Conservation (phyloP, 768 basidiomycete genomes). For the Leucosporidium creatinivorum region DNA sequence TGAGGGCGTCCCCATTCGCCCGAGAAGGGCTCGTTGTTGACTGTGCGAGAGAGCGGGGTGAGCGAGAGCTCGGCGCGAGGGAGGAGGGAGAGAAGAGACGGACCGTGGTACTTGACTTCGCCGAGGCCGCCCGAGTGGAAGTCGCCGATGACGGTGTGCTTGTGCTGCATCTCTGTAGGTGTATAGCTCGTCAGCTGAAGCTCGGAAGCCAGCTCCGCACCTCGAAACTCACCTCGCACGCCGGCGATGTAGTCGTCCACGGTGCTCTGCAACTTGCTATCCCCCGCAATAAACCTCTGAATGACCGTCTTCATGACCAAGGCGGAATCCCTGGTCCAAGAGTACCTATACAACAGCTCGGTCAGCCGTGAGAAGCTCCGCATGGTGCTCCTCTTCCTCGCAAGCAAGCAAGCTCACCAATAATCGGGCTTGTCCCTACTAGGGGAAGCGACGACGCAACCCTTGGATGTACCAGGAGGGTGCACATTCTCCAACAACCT, state of each 20-base stretch:
- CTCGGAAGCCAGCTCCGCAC: background rate
- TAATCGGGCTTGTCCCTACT: slow-evolving; percentile 32
- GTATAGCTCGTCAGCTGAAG: background rate
- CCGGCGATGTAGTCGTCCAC: slow-evolving; percentile 35
- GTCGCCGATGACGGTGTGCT: slow-evolving; percentile 31
- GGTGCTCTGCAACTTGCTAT: background rate
- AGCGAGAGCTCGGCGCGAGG: background rate
- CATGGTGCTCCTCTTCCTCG: too few relatives aligned
- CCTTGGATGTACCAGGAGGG: slow-evolving; percentile 25
- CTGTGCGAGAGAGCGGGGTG: background rate
- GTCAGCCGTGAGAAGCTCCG: background rate
- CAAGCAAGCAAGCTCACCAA: slow-evolving; percentile 13
- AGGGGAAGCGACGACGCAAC: slow-evolving; percentile 33
- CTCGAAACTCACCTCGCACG: background rate
- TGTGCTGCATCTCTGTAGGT: slow-evolving; percentile 33
- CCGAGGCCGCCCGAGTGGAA: slow-evolving; percentile 33
- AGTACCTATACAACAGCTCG: slow-evolving; percentile 21
- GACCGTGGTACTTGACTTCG: slow-evolving; percentile 35
- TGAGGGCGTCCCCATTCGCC: slow-evolving; percentile 35
- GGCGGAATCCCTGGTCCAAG: slow-evolving; percentile 36
- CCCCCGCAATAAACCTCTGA: slow-evolving; percentile 20
- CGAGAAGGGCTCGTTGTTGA: slow-evolving; percentile 18
- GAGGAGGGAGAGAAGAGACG: too few relatives aligned
- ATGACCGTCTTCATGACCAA: slow-evolving; percentile 32
- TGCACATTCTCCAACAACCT: slow-evolving; percentile 27